Evolutionary conservation across 2,329 filamentous ascomycete genomes (phyloP), one percentile per base, ranked within the genome.

Genomic region (Beauveria rudraprayagi): DNA sequence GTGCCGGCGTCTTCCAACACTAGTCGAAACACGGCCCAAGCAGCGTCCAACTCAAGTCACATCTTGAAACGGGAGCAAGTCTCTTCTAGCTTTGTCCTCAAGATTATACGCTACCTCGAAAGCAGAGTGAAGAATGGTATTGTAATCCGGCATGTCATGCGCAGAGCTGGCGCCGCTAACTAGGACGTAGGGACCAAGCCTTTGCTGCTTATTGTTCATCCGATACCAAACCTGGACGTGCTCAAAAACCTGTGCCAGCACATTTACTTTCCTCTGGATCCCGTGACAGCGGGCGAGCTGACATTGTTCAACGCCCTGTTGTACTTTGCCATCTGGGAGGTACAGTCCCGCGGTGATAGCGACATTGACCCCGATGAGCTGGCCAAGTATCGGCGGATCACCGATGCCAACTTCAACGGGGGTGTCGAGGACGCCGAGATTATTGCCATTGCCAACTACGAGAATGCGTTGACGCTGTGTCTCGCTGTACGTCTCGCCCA

Each of bases 251-350:
- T 66, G 2, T 65, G 61, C 6, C 65, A 64, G 24, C 60, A 55
- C 14, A 43, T 66, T 2, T 66, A 66, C 40, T 66, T 66, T 56
- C 64, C 65, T 2, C 59, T 66, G 1, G 63, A 64, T 41, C 65
- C 65, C 1, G 60, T 66, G 26, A 60, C 63, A 1, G 43, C 55
- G 5, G 65, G 65, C 10, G 61, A 66, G 19, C 22, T 64, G 14
- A 66, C 63, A 1, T 43, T 66, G 1, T 61, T 66, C 8, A 60
- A 66, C 19, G 65, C 64, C 2, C 54, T 61, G 10, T 24, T 66
- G 8, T 66, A 60, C n/a, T 59, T 65, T 26, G 56, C 63, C 10
- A 50, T 65, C n/a, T 61, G 60, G 41, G 64, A 65, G 9, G 60
- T 65, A 3, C 56, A 65, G 22, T 64, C 61, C 6, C 61, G 51